Conservation (phyloP, 225 moss, liverwort and hornwort genomes). For the Bryum argenteum region DNA sequence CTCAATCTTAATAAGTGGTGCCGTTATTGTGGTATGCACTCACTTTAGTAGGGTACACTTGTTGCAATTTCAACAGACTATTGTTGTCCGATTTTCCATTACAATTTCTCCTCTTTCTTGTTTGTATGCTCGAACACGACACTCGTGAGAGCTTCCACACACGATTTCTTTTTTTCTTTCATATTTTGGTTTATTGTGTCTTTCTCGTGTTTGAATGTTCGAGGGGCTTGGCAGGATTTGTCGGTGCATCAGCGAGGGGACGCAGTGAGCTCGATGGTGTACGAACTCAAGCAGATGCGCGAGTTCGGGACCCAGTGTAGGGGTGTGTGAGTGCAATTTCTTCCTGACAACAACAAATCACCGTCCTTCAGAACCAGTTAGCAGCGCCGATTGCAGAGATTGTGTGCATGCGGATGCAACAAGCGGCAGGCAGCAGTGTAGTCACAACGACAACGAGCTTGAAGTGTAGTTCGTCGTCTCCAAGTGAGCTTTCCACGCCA, state of each 20-base stretch:
- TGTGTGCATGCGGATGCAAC: constrained; percentile 77
- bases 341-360: constrained; percentile 81
- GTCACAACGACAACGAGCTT: constrained; percentile 19
- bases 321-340: constrained; percentile 94
- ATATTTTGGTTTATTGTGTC: not conserved
- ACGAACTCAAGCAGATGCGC: constrained; percentile 88
- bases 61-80: not conserved
- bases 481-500: constrained; percentile 49
- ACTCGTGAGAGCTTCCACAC: too few relatives aligned
- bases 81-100: not conserved
- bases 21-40: not conserved
- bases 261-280: constrained; percentile 91
- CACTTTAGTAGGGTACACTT: not conserved
- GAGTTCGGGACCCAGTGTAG: constrained; percentile 92
- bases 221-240: constrained; percentile 54
- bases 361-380: constrained; percentile 74
- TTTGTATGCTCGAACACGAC: not conserved
- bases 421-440: constrained; percentile 40
- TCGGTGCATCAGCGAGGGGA: constrained; percentile 84
- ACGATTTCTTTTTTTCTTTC: too few relatives aligned
- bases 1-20: not conserved
- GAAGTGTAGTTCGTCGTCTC: constrained; percentile 46
- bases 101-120: not conserved
- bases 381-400: constrained; percentile 80
- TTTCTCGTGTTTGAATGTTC: not conserved